phyloP scores from a whole-genome alignment of 1,139 yeast genomes.

The Lodderomyces theae region DNA sequence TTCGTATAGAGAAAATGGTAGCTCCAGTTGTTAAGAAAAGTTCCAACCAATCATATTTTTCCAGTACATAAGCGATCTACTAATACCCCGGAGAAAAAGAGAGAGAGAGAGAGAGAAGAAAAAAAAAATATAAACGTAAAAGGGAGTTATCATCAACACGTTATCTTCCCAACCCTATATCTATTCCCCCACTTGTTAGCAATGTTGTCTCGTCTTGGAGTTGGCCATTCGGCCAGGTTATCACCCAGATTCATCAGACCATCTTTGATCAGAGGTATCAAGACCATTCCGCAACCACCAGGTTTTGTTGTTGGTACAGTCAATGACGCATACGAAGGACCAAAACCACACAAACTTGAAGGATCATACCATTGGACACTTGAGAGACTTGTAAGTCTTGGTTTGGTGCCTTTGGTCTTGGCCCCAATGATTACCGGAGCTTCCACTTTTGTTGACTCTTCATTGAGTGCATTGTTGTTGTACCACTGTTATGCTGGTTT shows the following conservation, averaged over 20 bases:
- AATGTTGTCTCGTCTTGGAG: conserved; percentile 8
- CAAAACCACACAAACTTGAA: conserved; percentile 58
- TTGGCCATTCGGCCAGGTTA: not conserved
- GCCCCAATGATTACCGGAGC: conserved; percentile 72
- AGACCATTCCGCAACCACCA: conserved; percentile 59
- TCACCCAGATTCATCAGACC: conserved; percentile 15
- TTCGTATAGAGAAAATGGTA: no score
- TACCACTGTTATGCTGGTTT: conserved; percentile 81
- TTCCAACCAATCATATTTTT: conserved; percentile 3
- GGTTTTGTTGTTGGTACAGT: conserved; percentile 72
- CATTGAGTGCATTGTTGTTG: conserved; percentile 59
- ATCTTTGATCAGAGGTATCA: conserved; percentile 25
- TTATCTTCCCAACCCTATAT: no score
- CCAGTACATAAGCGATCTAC: not conserved
- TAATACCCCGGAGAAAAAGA: not conserved
- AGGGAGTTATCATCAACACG: no score
- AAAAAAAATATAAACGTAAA: not conserved
- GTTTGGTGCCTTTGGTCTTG: conserved; percentile 70
- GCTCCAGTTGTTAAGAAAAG: no score
- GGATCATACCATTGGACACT: conserved; percentile 91
- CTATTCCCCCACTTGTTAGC: not conserved
- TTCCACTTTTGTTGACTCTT: conserved; percentile 70
- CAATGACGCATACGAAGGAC: conserved; percentile 74
- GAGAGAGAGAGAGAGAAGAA: not conserved
- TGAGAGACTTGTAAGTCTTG: conserved; percentile 65